Percentiles rank a stretch among this genome's conserved stretches.
Conservation (phyloP, 129 eudicot species). For the Kitagawia praeruptora region DNA sequence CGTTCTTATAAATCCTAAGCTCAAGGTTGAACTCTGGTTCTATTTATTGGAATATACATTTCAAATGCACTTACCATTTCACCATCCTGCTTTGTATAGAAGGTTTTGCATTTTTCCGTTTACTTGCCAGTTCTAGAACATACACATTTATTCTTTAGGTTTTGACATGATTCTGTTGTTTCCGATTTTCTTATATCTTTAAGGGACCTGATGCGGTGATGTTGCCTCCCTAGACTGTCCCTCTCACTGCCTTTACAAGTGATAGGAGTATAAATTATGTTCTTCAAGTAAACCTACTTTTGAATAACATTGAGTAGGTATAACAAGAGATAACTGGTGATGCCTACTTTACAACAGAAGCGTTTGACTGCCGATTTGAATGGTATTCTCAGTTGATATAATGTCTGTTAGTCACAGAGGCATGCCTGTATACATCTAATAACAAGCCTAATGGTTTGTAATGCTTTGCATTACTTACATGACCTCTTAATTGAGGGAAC, state of each 20-base stretch:
- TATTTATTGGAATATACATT: not conserved
- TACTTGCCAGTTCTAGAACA: not conserved
- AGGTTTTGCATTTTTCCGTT: not conserved
- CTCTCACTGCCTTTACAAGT: not conserved
- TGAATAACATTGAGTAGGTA: not conserved
- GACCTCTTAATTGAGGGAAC: too few species aligned
- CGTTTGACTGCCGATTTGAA: not conserved
- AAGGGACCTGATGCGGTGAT: not conserved
- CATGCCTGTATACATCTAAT: too few species aligned
- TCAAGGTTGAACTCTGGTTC: constrained; percentile 52
- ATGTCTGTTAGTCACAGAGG: too few species aligned
- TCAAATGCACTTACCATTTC: not conserved
- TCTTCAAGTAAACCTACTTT: not conserved
- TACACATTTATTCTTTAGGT: not conserved
- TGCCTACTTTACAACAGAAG: constrained; percentile 1
- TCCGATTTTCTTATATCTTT: not conserved
- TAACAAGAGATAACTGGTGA: not conserved
- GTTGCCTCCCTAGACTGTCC: not conserved
- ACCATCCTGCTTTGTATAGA: not conserved
- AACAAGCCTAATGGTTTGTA: too few species aligned
- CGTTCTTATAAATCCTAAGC: constrained; percentile 79
- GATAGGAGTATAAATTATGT: not conserved
- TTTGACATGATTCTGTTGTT: not conserved
- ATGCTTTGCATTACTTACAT: too few species aligned
- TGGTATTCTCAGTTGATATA: not conserved